Evolutionary conservation across 2,329 filamentous ascomycete species (phyloP), one percentile per base, ranked within the genome.

Genomic region (Pezizomycotina sp.): DNA sequence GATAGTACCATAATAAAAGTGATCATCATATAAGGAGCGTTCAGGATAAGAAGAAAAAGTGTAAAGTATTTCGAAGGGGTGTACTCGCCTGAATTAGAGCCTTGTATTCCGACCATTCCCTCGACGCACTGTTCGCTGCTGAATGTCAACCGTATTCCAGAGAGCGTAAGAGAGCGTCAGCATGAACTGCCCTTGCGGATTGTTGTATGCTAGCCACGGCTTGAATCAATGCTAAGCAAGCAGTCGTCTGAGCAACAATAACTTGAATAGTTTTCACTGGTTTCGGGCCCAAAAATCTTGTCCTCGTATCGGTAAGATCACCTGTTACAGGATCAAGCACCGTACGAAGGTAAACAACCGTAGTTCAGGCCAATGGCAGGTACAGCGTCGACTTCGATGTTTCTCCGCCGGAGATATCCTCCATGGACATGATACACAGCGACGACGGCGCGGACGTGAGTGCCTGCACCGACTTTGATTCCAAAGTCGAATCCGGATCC

Each of bases 111-210:
- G 35, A 93, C 86, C 65, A 93, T 86, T 37, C 84, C 84, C 59
- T 93, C 80, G 27, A 78, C 74, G 52, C 84, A 92, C 56, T 92
- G 80, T 55, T 92, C 82, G 53, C 84, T 92, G 56, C 80, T 86
- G 55, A 98, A 95, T 51, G 89, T 92, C 77, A 84, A 92, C 80
- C 84, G 65, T 82, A 93, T 56, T 92, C 83, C 18, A 98, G 69
- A 25, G 77, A 74, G 34, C 77, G 52, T 92, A 93, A 56, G 80
- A 81, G 19, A 99, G 61, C 1, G 86, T 93, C 48, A 95, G 74
- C 59, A 91, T 81, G 52, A 93, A 92, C 31, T 51, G 49, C 8
- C 49, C 48, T 9, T 48, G 39, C 23, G 75, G 75, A 53, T 80
- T 81, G 2, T 78, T 84, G 24, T 40, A 43, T 27, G 84, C 86